Percentiles rank a stretch among this genome's conserved stretches.
phyloP scores from a whole-genome alignment of 2,329 filamentous ascomycete genomes.

The Aureobasidium leucospermi region DNA sequence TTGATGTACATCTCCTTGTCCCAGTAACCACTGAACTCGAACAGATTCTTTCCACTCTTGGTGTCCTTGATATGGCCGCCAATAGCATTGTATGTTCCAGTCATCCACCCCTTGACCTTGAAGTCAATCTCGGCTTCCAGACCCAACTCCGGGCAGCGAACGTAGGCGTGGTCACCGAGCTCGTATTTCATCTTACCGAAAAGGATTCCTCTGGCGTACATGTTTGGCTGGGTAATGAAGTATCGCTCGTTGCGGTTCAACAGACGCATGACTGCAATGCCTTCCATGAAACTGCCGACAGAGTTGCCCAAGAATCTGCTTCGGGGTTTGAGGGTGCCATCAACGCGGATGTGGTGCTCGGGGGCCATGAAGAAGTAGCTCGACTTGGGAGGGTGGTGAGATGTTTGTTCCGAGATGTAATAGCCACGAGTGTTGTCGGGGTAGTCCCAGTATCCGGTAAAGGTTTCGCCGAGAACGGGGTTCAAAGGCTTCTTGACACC shows the following conservation, averaged over 20 bases:
- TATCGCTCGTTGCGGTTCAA: constrained; percentile 85
- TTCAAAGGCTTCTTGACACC: constrained; percentile 98
- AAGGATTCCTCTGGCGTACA: constrained; percentile 94
- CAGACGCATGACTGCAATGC: constrained; percentile 77
- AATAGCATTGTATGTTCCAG: constrained; percentile 93
- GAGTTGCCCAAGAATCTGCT: constrained; percentile 97
- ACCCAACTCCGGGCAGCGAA: constrained; percentile 81
- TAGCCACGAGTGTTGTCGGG: constrained; percentile 78
- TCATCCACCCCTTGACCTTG: constrained; percentile 97
- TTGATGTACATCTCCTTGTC: constrained; percentile 92
- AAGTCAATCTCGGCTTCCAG: constrained; percentile 90
- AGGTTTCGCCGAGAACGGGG: constrained; percentile 89
- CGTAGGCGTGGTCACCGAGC: constrained; percentile 89
- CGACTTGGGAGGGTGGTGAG: constrained; percentile 95
- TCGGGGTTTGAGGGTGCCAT: constrained; percentile 88
- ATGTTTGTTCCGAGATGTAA: constrained; percentile 96
- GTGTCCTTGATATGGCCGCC: constrained; percentile 86
- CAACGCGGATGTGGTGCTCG: constrained; percentile 86
- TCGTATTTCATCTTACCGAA: constrained; percentile 99
- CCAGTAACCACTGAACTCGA: constrained; percentile 87
- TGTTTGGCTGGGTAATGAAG: constrained; percentile 93
- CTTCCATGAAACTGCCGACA: constrained; percentile 96
- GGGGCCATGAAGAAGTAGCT: constrained; percentile 99
- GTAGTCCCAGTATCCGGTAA: constrained; percentile 87
- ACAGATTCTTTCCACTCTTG: constrained; percentile 77